A percentile compares a stretch with the other conserved stretches of the same genome.
These are phyloP conservation scores for Canavalia gladiata DNA, from an alignment of 306 rosid genomes.

Conservation along the genomic window DNA sequence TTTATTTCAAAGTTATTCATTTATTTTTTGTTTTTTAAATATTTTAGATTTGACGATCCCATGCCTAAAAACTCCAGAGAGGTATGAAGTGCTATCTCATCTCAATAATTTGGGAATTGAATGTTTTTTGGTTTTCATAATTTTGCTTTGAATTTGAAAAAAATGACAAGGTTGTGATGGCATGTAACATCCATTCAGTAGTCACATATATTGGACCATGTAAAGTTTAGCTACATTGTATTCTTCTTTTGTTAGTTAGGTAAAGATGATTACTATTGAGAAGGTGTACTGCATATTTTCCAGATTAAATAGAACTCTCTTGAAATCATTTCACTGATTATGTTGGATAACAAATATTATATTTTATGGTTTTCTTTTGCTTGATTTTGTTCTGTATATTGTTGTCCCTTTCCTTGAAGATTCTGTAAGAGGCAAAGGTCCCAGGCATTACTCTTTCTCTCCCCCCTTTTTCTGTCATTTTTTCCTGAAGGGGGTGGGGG, in stretches of 20 bases:
- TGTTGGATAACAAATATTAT: not conserved
- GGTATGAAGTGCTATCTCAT: constrained; percentile 61
- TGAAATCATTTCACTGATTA: not conserved
- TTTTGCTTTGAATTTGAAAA: constrained; percentile 42
- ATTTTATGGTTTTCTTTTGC: constrained; percentile 14
- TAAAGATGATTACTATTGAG: not conserved
- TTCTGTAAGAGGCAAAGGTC: not conserved
- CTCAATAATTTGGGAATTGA: constrained; percentile 16
- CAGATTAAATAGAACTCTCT: constrained; percentile 4
- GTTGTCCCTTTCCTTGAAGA: no score
- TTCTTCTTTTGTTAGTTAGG: constrained; percentile 25
- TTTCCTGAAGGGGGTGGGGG: not conserved
- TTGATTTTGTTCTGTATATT: constrained; percentile 19
- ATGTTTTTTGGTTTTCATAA: not conserved
- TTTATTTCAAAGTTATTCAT: not conserved
- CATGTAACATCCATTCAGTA: not conserved
- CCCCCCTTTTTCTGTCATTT: not conserved
- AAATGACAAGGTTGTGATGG: constrained; percentile 15
- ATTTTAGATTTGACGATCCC: constrained; percentile 81
- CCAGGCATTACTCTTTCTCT: not conserved
- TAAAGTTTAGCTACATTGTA: not conserved
- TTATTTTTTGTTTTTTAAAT: constrained; percentile 7
- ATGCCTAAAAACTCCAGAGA: constrained; percentile 85
- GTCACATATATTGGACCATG: not conserved
- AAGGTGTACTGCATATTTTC: constrained; percentile 19